Base-by-base conservation (phyloP, 306 rosid species). In the Betula pendula region DNA sequence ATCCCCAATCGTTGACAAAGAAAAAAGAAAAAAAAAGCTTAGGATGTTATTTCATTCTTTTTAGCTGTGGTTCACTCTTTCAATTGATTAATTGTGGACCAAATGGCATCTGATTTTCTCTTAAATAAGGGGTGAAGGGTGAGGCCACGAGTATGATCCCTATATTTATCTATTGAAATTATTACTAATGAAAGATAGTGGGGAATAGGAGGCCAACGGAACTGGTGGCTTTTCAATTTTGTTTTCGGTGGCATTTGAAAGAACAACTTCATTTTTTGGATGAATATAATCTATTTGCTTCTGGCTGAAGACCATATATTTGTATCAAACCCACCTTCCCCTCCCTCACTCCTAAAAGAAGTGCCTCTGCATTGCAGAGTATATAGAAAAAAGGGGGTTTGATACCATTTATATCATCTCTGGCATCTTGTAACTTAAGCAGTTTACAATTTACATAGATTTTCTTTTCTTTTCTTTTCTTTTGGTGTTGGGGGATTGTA, bases 241-340 rank as follows among this genome's bases (percentile, higher is more conserved):
- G 44, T 17, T 63, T 63, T 31, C 25, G 33, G 44, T 63, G 45
- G 45, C 42, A 60, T 60, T 60, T 63, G 69, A 63, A 63, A 31
- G 19, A 42, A 29, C 38, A 24, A 56, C 24, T 15, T 60, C 42
- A 1, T 20, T 8, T 51, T 19, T 51, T 51, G 58, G 58, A 51
- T 51, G 58, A 51, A 51, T 19, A 19, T n/a, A 16, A 51, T 6
- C 24, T 51, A 19, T 51, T 51, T 19, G 58, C 17, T 60, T 59
- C 40, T 59, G 67, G 38, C 42, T 59, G 67, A 59, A 13, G 4
- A 59, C 17, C 19, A 59, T 14, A 31, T 29, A 60, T 27, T 15
- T 60, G 68, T 60, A 29, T 60, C 42, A 60, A 58, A 15, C 38
- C n/a, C 67, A 27, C 29, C 29, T 20, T 22, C 31, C 62, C 24